Base-by-base conservation (phyloP, 2,329 filamentous ascomycete species). In the Blumeria graminis region DNA sequence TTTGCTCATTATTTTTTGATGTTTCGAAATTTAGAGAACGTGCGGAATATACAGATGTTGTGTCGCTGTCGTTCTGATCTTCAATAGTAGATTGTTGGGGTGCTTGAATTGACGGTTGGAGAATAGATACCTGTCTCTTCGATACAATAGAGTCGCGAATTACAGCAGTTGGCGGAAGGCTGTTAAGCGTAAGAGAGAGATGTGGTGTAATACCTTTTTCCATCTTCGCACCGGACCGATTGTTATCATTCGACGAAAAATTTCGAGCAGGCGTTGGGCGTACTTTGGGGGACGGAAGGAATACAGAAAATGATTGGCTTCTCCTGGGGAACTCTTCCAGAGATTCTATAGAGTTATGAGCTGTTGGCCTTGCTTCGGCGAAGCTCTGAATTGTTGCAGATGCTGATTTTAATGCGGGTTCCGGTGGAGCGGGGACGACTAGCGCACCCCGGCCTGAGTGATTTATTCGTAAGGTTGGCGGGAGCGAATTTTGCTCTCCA, bases 371-470 rank as follows among this genome's bases (percentile, higher is more conserved):
- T 11, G 55, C 50, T 3, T 55, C 41, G 14, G 56, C 59, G 22
- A 46, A 55, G 16, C 56, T 59, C 36, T 58, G 32, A 41, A 59
- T 56, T 3, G 61, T 60, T 13, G 51, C 58, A 16, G 53, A 32
- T 55, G 60, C 56, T 53, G 61, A 61, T 36, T 60, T 60, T 6
- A 58, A 33, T 32, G 55, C 58, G n/a, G 38, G 38, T 28, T 43
- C 57, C 33, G 56, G 45, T 18, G 56, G 38, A 14, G 48, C 41
- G 1, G 57, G 55, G 22, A 60, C 36, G 6, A 56, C 39, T 6
- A 58, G 51, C 11, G 46, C 56, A 34, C 38, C 28, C 28, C 8
- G 3, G 3, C 11, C 16, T 3, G 16, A 50, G 4, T 41, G 10
- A n/a, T 41, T 41, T 41, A 41, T 41, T 41, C 38, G 2, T n/a